phyloP scores from a whole-genome alignment of 495 filamentous ascomycete genomes.

The Penicillium soppii region DNA sequence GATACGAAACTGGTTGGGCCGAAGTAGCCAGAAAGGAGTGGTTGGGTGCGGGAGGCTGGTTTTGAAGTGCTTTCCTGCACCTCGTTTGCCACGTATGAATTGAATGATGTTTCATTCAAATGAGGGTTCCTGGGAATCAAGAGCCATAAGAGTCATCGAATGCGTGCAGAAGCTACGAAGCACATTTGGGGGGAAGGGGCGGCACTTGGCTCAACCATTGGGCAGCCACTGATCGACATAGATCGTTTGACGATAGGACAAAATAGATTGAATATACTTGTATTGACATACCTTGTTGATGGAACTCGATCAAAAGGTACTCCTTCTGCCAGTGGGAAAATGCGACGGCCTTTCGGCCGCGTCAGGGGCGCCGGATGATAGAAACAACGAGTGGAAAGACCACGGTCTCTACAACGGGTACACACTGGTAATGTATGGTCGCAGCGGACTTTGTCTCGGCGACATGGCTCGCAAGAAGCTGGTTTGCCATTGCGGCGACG shows the following conservation, averaged over 20 bases:
- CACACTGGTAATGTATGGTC: conserved; percentile 39
- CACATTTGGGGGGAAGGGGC: neutral
- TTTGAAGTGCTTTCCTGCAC: neutral
- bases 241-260: neutral
- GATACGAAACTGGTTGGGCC: conserved; percentile 35
- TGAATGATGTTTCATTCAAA: conserved; percentile 4
- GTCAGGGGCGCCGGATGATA: conserved; percentile 45
- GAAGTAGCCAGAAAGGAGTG: conserved; percentile 28
- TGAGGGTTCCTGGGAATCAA: conserved; percentile 3
- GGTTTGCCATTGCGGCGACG: conserved; percentile 46
- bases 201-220: neutral
- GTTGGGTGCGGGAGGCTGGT: conserved; percentile 4
- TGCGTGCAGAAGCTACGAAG: neutral
- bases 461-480: conserved; percentile 50
- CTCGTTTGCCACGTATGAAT: neutral
- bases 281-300: conserved; percentile 6
- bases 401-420: conserved; percentile 28
- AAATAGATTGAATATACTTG: neutral
- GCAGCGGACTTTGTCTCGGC: conserved; percentile 47
- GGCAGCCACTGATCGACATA: neutral
- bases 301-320: conserved; percentile 12
- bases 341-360: conserved; percentile 1
- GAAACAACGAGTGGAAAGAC: conserved; percentile 25
- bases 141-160: neutral
- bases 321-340: conserved; percentile 13